phyloP scores from a whole-genome alignment of 352 stramenopile species.

The Globisporangium camurandrum region DNA sequence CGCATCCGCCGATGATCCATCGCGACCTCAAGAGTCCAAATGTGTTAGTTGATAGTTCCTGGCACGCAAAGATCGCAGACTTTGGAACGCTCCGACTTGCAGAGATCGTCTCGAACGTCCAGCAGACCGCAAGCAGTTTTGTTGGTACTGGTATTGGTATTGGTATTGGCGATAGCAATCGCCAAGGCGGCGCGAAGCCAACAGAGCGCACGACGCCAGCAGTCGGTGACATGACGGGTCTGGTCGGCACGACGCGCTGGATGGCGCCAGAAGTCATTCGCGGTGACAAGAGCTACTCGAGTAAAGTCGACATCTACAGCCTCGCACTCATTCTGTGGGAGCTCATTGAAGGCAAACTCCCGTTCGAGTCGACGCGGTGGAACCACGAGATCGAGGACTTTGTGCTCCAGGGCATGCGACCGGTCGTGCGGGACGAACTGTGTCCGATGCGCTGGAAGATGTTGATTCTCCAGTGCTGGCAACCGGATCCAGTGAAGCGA shows the following conservation, averaged over 20 bases:
- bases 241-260: slow-evolving; percentile 84
- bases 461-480: slow-evolving; percentile 79
- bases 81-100: slow-evolving; percentile 83
- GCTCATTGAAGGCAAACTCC: slow-evolving; percentile 76
- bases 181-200: background rate
- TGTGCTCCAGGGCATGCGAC: slow-evolving; percentile 61
- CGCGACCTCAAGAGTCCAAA: slow-evolving; percentile 89
- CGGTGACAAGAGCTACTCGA: slow-evolving; percentile 80
- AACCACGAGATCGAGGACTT: slow-evolving; percentile 84
- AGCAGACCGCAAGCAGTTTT: slow-evolving; percentile 35
- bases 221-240: slow-evolving; percentile 58
- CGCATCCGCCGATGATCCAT: slow-evolving; percentile 87
- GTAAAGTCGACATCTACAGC: slow-evolving; percentile 88
- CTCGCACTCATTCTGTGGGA: slow-evolving; percentile 85
- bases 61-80: slow-evolving; percentile 88
- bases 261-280: slow-evolving; percentile 88
- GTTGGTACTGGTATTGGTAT: too few relatives aligned
- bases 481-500: slow-evolving; percentile 65
- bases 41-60: slow-evolving; percentile 84
- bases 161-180: too few relatives aligned
- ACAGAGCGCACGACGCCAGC: slow-evolving; percentile 23
- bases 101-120: slow-evolving; percentile 76
- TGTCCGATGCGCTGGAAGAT: slow-evolving; percentile 75
- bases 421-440: slow-evolving; percentile 53
- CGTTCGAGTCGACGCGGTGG: slow-evolving; percentile 77